These are phyloP conservation scores for Eutrema japonicum DNA, from an alignment of 345 rosid species.

Conservation along the genomic window DNA sequence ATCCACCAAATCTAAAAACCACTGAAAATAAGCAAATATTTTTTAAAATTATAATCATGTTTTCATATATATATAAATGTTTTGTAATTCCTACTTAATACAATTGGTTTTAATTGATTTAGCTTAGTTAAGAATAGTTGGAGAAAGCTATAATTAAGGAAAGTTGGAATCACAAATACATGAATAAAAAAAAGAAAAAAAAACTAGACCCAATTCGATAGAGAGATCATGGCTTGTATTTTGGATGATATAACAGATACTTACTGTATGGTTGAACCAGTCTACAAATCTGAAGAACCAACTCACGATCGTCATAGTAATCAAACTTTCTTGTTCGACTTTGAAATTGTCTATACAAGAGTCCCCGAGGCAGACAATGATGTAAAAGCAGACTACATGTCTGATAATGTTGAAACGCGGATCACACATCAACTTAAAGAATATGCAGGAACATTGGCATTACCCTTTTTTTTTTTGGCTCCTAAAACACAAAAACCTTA, in stretches of 20 bases:
- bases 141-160: not conserved
- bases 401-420: not conserved
- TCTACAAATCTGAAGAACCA: not conserved
- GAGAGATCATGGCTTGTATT: not conserved
- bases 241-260: conserved; percentile 2
- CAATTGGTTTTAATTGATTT: too few relatives aligned
- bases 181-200: too few relatives aligned
- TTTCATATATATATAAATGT: too few relatives aligned
- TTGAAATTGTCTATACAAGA: not conserved
- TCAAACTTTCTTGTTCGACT: not conserved
- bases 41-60: too few relatives aligned
- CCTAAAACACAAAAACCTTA: too few relatives aligned
- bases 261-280: not conserved
- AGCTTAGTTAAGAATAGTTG: not conserved
- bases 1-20: too few relatives aligned
- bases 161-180: too few relatives aligned
- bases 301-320: not conserved
- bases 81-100: too few relatives aligned
- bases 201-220: not conserved
- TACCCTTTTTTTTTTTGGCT: too few relatives aligned
- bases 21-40: too few relatives aligned
- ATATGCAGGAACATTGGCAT: too few relatives aligned
- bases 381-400: conserved; percentile 1
- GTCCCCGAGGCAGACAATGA: not conserved
- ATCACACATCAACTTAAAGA: not conserved